phyloP scores from a whole-genome alignment of 2,329 filamentous ascomycete species.

The Exophiala bonariae region DNA sequence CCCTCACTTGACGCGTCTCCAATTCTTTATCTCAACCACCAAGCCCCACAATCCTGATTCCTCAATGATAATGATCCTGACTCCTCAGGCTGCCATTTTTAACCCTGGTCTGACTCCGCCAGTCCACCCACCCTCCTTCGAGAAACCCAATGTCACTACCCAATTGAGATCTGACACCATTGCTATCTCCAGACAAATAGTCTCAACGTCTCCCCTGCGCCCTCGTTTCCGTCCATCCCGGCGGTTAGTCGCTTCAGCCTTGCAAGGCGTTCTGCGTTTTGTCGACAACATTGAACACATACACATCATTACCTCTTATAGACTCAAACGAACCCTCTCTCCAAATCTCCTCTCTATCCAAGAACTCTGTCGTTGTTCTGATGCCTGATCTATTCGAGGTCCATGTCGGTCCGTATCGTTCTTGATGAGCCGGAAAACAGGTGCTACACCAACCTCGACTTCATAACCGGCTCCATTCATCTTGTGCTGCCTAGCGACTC shows the following conservation, averaged over 20 bases:
- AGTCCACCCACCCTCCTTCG: too few relatives aligned
- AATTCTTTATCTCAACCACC: too few relatives aligned
- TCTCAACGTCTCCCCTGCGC: too few relatives aligned
- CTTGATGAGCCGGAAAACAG: slow-evolving; percentile 41
- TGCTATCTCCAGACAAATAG: too few relatives aligned
- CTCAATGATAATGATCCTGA: too few relatives aligned
- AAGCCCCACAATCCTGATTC: too few relatives aligned
- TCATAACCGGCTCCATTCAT: slow-evolving; percentile 46
- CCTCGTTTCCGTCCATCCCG: too few relatives aligned
- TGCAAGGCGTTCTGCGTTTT: slow-evolving; percentile 7
- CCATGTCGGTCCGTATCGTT: slow-evolving; percentile 47
- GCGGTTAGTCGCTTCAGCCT: slow-evolving; percentile 11
- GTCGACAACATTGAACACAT: background rate
- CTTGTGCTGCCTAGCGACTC: slow-evolving; percentile 43
- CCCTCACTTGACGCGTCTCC: too few relatives aligned
- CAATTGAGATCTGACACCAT: too few relatives aligned
- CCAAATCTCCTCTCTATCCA: slow-evolving; percentile 1
- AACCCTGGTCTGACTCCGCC: too few relatives aligned
- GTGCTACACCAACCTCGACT: slow-evolving; percentile 51
- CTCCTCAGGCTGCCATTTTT: too few relatives aligned
- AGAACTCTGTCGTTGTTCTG: slow-evolving; percentile 10
- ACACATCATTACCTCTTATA: background rate
- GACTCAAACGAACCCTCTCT: background rate
- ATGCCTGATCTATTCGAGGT: slow-evolving; percentile 20
- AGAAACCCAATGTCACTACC: too few relatives aligned